These are phyloP conservation scores for Fusarium sacchari DNA, from an alignment of 2,329 filamentous ascomycete species.

Conservation along the genomic window DNA sequence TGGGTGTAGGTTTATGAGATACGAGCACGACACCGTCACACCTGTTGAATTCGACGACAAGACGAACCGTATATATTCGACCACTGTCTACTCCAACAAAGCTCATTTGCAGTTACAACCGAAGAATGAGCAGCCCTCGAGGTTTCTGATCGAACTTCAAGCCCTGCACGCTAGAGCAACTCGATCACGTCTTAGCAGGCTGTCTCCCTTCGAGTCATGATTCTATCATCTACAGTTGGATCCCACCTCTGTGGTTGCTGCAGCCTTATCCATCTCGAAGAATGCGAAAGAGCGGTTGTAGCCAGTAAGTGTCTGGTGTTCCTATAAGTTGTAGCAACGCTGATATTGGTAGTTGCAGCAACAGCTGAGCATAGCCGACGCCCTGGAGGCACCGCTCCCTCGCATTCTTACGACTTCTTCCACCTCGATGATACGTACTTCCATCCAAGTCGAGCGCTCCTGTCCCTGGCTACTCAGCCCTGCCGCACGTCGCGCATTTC, in stretches of 20 bases:
- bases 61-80: background rate
- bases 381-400: fast-evolving
- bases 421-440: background rate
- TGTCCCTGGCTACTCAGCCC: background rate
- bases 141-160: background rate
- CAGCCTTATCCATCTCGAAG: background rate
- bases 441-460: background rate
- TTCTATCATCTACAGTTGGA: background rate
- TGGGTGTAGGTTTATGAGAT: background rate
- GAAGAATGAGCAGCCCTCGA: too few species aligned
- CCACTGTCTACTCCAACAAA: background rate
- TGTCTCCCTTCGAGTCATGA: background rate
- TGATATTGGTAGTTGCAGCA: background rate
- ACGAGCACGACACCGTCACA: background rate
- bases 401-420: background rate
- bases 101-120: fast-evolving
- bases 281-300: background rate
- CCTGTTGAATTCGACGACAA: background rate
- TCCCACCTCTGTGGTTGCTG: background rate
- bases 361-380: background rate
- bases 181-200: background rate
- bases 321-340: background rate
- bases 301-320: background rate
- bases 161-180: background rate
- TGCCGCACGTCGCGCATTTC: too few species aligned